These are phyloP conservation scores for Zygotorulaspora mrakii DNA, from an alignment of 1,139 yeast species.

Conservation along the genomic window DNA sequence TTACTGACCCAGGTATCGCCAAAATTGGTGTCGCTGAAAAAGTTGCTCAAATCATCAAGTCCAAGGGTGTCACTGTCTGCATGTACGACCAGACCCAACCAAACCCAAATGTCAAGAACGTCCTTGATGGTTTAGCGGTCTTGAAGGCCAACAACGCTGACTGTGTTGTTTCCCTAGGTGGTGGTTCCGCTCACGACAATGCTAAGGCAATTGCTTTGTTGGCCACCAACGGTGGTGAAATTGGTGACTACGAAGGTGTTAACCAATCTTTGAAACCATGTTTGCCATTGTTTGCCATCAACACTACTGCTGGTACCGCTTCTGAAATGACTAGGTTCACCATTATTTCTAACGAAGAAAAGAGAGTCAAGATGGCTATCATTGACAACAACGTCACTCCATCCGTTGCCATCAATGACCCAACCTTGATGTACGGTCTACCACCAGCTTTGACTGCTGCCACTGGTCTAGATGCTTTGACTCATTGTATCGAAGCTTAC, in stretches of 20 bases:
- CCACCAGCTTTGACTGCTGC: slow-evolving; percentile 43
- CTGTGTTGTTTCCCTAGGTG: slow-evolving; percentile 24
- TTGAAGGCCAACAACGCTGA: slow-evolving; percentile 18
- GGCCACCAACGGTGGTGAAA: slow-evolving; percentile 26
- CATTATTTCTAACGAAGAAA: slow-evolving; percentile 22
- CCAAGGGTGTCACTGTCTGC: slow-evolving; percentile 16
- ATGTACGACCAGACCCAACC: slow-evolving; percentile 24
- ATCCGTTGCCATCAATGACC: slow-evolving; percentile 35
- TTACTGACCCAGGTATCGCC: slow-evolving; percentile 26
- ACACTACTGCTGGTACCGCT: slow-evolving; percentile 46
- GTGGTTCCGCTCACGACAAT: slow-evolving; percentile 27
- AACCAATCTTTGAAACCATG: slow-evolving; percentile 19
- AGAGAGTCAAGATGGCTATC: slow-evolving; percentile 26
- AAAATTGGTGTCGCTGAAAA: slow-evolving; percentile 21
- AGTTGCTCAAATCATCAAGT: slow-evolving; percentile 18
- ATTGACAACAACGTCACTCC: slow-evolving; percentile 26
- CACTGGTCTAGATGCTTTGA: slow-evolving; percentile 45
- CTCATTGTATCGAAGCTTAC: slow-evolving; percentile 45
- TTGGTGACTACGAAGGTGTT: slow-evolving; percentile 25
- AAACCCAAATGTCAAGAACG: slow-evolving; percentile 22
- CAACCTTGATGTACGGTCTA: slow-evolving; percentile 41
- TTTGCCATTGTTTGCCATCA: slow-evolving; percentile 43
- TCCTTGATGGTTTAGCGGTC: slow-evolving; percentile 18
- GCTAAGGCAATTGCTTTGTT: slow-evolving; percentile 25
- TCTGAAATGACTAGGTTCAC: slow-evolving; percentile 44